Conservation (phyloP, 345 rosid species). For the thale cress (Arabidopsis thaliana) region TAIR10.1 NC_003070.9:8569501-8570000, state of each 20-base stretch:
- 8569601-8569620: constrained; percentile 90
- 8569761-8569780: neutral
- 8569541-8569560: constrained; percentile 88
- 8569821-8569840: constrained; percentile 82
- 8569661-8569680: constrained; percentile 81
- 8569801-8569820: constrained; percentile 93
- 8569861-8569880: constrained; percentile 88
- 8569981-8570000: neutral
- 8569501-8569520: constrained; percentile 58
- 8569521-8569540: constrained; percentile 91
- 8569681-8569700: constrained; percentile 89
- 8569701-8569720: constrained; percentile 48
- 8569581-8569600: constrained; percentile 72
- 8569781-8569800: constrained; percentile 78
- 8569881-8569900: constrained; percentile 84
- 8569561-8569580: constrained; percentile 74
- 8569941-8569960: constrained; percentile 61
- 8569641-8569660: constrained; percentile 79
- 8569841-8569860: constrained; percentile 73
- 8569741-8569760: neutral
- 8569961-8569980: neutral
- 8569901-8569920: constrained; percentile 58
- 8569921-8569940: constrained; percentile 51
- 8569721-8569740: neutral
- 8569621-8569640: constrained; percentile 93